phyloP scores from a whole-genome alignment of 441 rosid genomes.

The Pelargonium citronellum region DNA sequence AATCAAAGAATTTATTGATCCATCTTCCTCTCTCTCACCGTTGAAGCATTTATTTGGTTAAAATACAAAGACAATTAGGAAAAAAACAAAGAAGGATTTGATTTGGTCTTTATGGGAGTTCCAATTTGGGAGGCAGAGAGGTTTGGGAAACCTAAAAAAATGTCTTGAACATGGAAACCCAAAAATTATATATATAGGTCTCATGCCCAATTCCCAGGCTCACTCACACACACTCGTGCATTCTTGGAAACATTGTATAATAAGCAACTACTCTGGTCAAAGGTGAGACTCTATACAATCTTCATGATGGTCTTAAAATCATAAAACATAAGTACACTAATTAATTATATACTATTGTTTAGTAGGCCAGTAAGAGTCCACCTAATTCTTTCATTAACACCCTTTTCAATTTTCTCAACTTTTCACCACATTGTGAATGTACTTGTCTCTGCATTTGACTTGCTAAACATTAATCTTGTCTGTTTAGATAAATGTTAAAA shows the following conservation, averaged over 20 bases:
- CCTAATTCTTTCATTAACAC: too few relatives aligned
- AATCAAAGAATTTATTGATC: too few relatives aligned
- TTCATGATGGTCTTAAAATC: background rate
- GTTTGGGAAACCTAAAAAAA: background rate
- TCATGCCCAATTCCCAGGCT: background rate
- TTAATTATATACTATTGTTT: background rate
- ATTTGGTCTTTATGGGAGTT: background rate
- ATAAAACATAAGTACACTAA: background rate
- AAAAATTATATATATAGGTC: too few relatives aligned
- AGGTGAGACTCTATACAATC: background rate
- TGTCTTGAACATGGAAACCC: background rate
- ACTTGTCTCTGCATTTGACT: too few relatives aligned
- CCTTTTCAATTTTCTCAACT: background rate
- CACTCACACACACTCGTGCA: conserved; percentile 1
- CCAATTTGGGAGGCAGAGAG: background rate
- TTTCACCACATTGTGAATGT: too few relatives aligned
- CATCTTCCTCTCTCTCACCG: background rate
- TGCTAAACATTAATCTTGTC: too few relatives aligned
- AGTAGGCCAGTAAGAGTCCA: too few relatives aligned
- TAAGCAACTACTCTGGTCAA: background rate
- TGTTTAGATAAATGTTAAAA: too few relatives aligned
- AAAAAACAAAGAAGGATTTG: background rate
- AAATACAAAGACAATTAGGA: background rate
- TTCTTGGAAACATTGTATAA: background rate
- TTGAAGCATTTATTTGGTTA: background rate